Evolutionary conservation across 2,329 filamentous ascomycete genomes (phyloP).

Genomic region (Nemania sp.): DNA sequence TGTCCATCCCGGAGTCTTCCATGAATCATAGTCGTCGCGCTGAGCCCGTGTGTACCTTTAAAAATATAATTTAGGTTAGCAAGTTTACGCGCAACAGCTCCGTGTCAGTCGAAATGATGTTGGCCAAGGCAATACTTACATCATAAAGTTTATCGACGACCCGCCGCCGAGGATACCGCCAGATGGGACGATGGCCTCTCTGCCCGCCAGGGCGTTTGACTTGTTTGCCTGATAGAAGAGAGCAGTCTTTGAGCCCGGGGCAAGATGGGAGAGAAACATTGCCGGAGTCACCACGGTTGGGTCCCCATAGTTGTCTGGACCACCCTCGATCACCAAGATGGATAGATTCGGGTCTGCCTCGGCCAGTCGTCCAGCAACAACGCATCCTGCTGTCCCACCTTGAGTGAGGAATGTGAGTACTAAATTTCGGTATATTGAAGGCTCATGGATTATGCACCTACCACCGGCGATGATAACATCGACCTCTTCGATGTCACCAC

Average conservation of each 20-base stretch:
- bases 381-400: slow-evolving; percentile 33
- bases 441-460: slow-evolving; percentile 15
- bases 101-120: background rate
- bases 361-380: slow-evolving; percentile 28
- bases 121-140: slow-evolving; percentile 34
- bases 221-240: slow-evolving; percentile 52
- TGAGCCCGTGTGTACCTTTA: slow-evolving; percentile 42
- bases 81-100: background rate
- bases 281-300: slow-evolving; percentile 48
- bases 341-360: slow-evolving; percentile 31
- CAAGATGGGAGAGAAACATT: slow-evolving; percentile 53
- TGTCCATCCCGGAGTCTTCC: slow-evolving; percentile 40
- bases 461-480: slow-evolving; percentile 40
- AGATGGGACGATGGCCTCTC: slow-evolving; percentile 47
- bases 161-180: slow-evolving; percentile 60
- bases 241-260: slow-evolving; percentile 49
- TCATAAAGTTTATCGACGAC: slow-evolving; percentile 55
- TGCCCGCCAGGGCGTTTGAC: slow-evolving; percentile 47
- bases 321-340: slow-evolving; percentile 31
- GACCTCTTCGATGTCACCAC: slow-evolving; percentile 32
- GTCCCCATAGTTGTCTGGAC: slow-evolving; percentile 20
- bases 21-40: slow-evolving; percentile 41
- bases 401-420: background rate
- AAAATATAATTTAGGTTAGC: slow-evolving; percentile 2
- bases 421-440: background rate